Evolutionary conservation across 495 filamentous ascomycete species (phyloP), one percentile per base, ranked within the genome.

Genomic region (Pyrenula massariospora): DNA sequence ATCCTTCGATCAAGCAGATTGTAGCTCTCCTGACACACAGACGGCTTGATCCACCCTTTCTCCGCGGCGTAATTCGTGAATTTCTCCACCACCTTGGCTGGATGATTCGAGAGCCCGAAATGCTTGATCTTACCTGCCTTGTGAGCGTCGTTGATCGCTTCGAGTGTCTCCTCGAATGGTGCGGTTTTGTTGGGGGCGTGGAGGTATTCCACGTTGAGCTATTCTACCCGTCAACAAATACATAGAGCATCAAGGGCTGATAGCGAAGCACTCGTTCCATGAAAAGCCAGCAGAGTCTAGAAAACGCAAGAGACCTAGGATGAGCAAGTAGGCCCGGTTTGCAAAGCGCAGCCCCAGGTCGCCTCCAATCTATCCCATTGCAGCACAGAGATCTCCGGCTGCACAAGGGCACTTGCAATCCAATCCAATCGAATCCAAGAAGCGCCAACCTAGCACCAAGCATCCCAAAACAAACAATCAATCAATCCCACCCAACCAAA

Each of bases 11-110:
- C 63, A 47, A 77, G 55, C 3, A 67, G 59, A 50, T 73, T 73
- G 57, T 81, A 80, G 12, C 74, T 65, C 0, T 76, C 73, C 59
- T 82, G 76, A 56, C 75, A 81, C 20, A 76, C 68, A 10, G 60
- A 68, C 0, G 77, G 77, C 53, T 71, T 69, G 47, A 76, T 58
- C 59, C 58, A 65, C 76, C 8, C 66, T 66, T 3, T 74, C 65
- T 22, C 61, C 62, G 22, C 72, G 67, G 59, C 70, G 73, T 49
- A 76, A 68, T 25, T 65, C 54, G 50, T 57, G 10, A 76, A 62
- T 52, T 73, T 63, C 56, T 70, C 65, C 2, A 79, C 72, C 58
- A 78, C 74, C 2, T 61, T 61, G 11, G 70, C 64, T 1, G 63
- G 62, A 57, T 69, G 77, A 55, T 77, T 80, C 48, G 73, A 75